Conservation (phyloP, 352 stramenopile species). For the Phytophthora macrochlamydospora region DNA sequence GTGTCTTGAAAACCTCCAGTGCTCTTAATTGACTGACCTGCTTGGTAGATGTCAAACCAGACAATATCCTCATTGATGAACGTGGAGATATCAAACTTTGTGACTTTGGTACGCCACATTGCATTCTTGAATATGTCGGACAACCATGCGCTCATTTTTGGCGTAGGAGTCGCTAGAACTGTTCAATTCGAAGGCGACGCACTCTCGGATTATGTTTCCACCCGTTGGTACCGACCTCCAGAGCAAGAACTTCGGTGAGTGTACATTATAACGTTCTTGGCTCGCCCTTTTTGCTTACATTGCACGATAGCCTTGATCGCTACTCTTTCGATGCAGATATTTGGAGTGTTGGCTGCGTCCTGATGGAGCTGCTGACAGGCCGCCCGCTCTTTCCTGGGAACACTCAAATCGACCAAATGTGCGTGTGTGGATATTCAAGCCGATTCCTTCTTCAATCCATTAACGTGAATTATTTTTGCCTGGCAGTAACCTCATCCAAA, state of each 20-base stretch:
- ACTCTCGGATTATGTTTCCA: conserved; percentile 81
- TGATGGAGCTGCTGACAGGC: conserved; percentile 79
- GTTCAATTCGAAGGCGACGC: conserved; percentile 83
- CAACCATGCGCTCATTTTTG: background rate
- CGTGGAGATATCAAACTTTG: conserved; percentile 74
- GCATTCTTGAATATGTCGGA: background rate
- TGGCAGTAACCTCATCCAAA: conserved; percentile 76
- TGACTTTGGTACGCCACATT: conserved; percentile 62
- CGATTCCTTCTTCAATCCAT: too few species aligned
- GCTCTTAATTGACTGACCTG: background rate
- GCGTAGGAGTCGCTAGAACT: conserved; percentile 62
- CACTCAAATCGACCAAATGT: conserved; percentile 86
- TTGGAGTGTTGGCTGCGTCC: conserved; percentile 81
- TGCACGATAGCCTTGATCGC: conserved; percentile 53
- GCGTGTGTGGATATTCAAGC: background rate
- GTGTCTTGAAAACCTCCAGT: background rate
- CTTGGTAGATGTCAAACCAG: conserved; percentile 73
- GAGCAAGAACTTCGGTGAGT: conserved; percentile 79
- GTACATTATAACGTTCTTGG: background rate
- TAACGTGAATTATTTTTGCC: background rate
- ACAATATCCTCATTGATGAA: conserved; percentile 85
- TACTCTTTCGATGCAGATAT: conserved; percentile 87
- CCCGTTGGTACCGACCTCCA: conserved; percentile 81
- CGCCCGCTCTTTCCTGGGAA: conserved; percentile 75
- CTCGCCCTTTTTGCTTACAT: background rate